Conservation (phyloP, 2,329 filamentous ascomycete genomes). For the Phialocephala sp. region DNA sequence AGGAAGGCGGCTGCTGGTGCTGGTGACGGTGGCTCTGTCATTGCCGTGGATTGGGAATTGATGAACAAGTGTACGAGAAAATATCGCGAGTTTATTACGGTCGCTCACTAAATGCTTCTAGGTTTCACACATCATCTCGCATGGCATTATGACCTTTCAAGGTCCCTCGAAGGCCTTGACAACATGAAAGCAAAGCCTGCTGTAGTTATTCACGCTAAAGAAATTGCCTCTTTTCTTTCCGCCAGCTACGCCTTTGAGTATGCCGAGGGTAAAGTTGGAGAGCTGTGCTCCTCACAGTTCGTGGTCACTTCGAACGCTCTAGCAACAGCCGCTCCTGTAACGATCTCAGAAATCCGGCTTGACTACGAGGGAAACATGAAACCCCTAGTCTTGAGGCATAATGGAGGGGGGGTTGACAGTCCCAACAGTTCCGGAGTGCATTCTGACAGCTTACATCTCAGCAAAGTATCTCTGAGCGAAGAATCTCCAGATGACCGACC, state of each 20-base stretch:
- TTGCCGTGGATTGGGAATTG: constrained; percentile 70
- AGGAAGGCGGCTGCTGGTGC: constrained; percentile 60
- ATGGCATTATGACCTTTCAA: constrained; percentile 67
- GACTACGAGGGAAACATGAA: constrained; percentile 64
- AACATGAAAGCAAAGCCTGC: constrained; percentile 51
- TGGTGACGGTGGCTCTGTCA: constrained; percentile 59
- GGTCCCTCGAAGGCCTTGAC: constrained; percentile 58
- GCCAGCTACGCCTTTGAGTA: constrained; percentile 63
- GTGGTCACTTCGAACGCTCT: constrained; percentile 62
- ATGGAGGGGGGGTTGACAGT: constrained; percentile 10
- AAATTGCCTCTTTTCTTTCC: constrained; percentile 58
- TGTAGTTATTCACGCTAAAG: constrained; percentile 57
- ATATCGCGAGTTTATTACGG: background rate
- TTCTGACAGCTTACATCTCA: constrained; percentile 22
- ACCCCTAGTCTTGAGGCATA: constrained; percentile 54
- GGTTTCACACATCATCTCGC: constrained; percentile 59
- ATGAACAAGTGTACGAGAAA: constrained; percentile 59
- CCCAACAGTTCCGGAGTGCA: background rate
- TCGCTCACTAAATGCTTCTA: constrained; percentile 41
- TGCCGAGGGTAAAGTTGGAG: constrained; percentile 66
- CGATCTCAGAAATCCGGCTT: constrained; percentile 57
- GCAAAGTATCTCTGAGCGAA: constrained; percentile 33
- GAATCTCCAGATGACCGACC: constrained; percentile 41
- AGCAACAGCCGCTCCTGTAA: constrained; percentile 55
- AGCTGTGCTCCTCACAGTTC: constrained; percentile 63